Percentiles rank a stretch among this genome's conserved stretches.
phyloP scores from a whole-genome alignment of 768 basidiomycete species.

The Suillus decipiens region DNA sequence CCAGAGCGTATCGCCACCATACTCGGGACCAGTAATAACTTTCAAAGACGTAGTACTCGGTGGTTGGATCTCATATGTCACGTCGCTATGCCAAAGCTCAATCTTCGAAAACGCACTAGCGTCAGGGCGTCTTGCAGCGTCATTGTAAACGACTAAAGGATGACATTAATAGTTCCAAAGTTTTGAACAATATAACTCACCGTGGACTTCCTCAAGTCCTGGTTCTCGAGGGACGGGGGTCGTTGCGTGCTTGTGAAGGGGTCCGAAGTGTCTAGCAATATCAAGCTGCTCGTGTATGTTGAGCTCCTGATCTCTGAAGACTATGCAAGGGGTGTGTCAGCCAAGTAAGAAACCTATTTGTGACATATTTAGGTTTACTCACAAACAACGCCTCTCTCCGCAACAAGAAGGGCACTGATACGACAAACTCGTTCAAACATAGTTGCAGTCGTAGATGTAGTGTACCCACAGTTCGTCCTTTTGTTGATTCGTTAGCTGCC shows the following conservation, averaged over 20 bases:
- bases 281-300: conserved; percentile 68
- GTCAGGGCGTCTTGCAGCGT: conserved; percentile 63
- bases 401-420: conserved; percentile 66
- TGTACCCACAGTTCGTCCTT: conserved; percentile 75
- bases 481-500: conserved; percentile 63
- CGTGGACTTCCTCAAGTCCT: conserved; percentile 77
- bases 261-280: conserved; percentile 72
- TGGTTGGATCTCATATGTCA: conserved; percentile 80
- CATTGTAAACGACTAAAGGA: conserved; percentile 66
- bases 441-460: neutral
- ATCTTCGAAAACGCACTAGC: conserved; percentile 65
- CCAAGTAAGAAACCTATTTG: neutral
- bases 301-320: conserved; percentile 76
- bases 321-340: conserved; percentile 35
- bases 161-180: conserved; percentile 10
- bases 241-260: conserved; percentile 81
- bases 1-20: conserved; percentile 82
- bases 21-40: conserved; percentile 66
- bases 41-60: conserved; percentile 79
- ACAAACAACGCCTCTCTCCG: conserved; percentile 80
- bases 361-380: conserved; percentile 26
- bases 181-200: conserved; percentile 36
- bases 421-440: conserved; percentile 16
- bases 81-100: conserved; percentile 85
- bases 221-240: conserved; percentile 70